Conservation (phyloP, 768 basidiomycete genomes). For the Stropharia rugosoannulata region DNA sequence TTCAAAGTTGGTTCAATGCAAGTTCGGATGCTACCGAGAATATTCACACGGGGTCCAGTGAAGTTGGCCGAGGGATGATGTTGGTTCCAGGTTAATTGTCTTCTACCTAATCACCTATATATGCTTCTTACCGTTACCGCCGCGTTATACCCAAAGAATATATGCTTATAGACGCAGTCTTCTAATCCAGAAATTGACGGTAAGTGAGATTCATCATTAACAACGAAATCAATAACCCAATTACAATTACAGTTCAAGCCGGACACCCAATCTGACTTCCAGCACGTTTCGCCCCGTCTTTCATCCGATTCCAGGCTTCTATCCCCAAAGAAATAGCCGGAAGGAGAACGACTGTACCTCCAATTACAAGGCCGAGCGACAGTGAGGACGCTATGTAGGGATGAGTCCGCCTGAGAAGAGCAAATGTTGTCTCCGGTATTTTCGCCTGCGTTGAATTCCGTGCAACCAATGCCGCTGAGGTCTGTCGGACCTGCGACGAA, state of each 20-base stretch:
- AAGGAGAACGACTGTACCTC: slow-evolving; percentile 24
- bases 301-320: slow-evolving; percentile 21
- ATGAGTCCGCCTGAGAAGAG: slow-evolving; percentile 18
- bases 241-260: not conserved
- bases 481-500: not conserved
- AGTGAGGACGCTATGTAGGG: slow-evolving; percentile 26
- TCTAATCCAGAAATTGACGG: no score
- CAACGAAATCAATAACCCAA: no score
- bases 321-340: slow-evolving; percentile 22
- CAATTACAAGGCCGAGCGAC: slow-evolving; percentile 24
- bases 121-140: no score
- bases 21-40: no score
- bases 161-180: no score
- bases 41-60: no score
- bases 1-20: no score
- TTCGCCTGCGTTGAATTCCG: slow-evolving; percentile 9
- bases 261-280: not conserved
- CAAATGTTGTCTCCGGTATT: slow-evolving; percentile 11
- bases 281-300: not conserved
- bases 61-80: no score
- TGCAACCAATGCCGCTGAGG: slow-evolving; percentile 6
- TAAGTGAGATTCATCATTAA: no score
- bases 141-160: no score
- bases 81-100: no score
- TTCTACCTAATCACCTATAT: no score